These are phyloP conservation scores for Boehmeria nivea DNA, from an alignment of 306 rosid genomes.

Conservation along the genomic window DNA sequence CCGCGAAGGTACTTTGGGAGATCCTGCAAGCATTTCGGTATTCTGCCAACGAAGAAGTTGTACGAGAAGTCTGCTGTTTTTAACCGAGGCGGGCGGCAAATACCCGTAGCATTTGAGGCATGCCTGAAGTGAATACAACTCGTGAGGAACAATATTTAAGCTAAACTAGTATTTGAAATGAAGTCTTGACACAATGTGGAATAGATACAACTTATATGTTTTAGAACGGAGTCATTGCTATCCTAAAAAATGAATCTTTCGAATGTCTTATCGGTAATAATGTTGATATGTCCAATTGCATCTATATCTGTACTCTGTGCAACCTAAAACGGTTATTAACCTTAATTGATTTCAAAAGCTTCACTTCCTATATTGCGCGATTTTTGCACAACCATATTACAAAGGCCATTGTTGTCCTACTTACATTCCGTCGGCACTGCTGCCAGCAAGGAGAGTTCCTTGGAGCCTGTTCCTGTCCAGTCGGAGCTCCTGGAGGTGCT, in stretches of 20 bases:
- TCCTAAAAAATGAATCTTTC: no score
- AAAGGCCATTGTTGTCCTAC: no score
- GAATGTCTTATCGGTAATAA: no score
- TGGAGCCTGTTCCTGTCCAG: conserved; percentile 85
- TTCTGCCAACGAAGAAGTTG: conserved; percentile 80
- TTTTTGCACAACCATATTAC: not conserved
- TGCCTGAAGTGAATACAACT: conserved; percentile 57
- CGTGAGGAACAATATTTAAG: no score
- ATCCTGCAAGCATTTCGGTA: conserved; percentile 78
- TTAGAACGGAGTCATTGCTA: no score
- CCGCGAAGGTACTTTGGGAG: conserved; percentile 63
- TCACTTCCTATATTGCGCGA: not conserved
- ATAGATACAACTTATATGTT: no score
- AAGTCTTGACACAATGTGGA: not conserved
- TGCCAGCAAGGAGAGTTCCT: conserved; percentile 72
- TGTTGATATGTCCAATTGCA: no score
- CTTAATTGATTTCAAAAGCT: no score
- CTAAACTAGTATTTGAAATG: no score
- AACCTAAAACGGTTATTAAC: no score
- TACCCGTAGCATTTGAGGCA: conserved; percentile 50
- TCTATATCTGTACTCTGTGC: no score
- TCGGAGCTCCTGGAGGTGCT: conserved; percentile 62
- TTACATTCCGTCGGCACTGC: conserved; percentile 73
- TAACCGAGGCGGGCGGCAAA: conserved; percentile 61
- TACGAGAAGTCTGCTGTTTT: conserved; percentile 78